Conservation (phyloP, 2,329 filamentous ascomycete genomes). For the Ascochyta clinopodiicola region DNA sequence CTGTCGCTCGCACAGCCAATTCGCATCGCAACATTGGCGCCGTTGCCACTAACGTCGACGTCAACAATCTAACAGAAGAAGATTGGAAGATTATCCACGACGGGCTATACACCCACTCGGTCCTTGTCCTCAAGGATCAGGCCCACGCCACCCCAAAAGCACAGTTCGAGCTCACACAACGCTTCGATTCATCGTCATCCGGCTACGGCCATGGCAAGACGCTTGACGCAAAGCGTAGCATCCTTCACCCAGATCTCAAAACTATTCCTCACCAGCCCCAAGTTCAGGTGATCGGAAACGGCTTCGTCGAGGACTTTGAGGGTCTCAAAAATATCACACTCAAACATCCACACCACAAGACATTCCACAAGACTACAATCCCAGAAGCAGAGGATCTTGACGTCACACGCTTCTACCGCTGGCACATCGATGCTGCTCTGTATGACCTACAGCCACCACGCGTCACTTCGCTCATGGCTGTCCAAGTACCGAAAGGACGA, state of each 20-base stretch:
- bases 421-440: constrained; percentile 81
- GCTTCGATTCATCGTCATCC: constrained; percentile 71
- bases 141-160: constrained; percentile 68
- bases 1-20: constrained; percentile 6
- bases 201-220: constrained; percentile 80
- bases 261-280: constrained; percentile 81
- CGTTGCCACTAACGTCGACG: constrained; percentile 19
- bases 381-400: constrained; percentile 66
- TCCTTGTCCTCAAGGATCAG: constrained; percentile 75
- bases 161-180: constrained; percentile 75
- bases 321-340: constrained; percentile 72
- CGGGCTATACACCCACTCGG: constrained; percentile 71
- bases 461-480: constrained; percentile 75
- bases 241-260: constrained; percentile 80
- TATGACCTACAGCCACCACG: constrained; percentile 77
- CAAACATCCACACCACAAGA: constrained; percentile 77
- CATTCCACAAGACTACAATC: constrained; percentile 73
- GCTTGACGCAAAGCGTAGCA: constrained; percentile 67
- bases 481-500: constrained; percentile 69
- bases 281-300: constrained; percentile 81
- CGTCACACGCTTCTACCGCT: constrained; percentile 71
- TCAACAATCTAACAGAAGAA: constrained; percentile 16
- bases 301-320: constrained; percentile 72
- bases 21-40: constrained; percentile 19
- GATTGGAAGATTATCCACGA: constrained; percentile 70